Base-by-base conservation (phyloP, 257 asterid genomes). In the Petrea volubilis region DNA sequence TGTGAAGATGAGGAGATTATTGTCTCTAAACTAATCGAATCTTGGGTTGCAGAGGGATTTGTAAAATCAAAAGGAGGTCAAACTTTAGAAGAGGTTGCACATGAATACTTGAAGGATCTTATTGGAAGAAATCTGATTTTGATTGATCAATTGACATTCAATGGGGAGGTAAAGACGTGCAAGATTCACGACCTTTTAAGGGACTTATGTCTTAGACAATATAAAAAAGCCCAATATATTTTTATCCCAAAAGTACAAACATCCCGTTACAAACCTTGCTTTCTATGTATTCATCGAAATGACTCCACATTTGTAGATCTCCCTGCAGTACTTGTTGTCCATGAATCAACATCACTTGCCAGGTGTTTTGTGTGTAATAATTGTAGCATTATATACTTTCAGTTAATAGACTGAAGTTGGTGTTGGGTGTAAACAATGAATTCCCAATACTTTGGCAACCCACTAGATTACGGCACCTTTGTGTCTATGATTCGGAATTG, bases 31-130 rank as follows among this genome's bases (percentile, higher is more conserved):
- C 31, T 63, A 10, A 8, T 23, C 34, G 41, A 62, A 0, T 20
- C 23, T 33, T 62, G 68, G 68, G 68, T 29, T 79, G 59, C n/a
- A n/a, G 71, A 68, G 57, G 74, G 68, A 63, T 40, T 63, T 13
- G 0, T 63, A 41, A 63, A 64, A 18, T n/a, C 20, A 31, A 7
- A 1, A 8, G 40, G n/a, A 28, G 21, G 4, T 23, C 64, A 79
- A 13, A 38, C 23, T 71, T 49, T 70, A 43, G 83, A 79, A 68
- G 80, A 75, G 60, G 63, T 60, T 15, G 71, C 40, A 20, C 6
- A 15, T 0, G 60, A 50, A 28, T 65, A 44, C 53, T 8, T 44
- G 46, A 24, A 46, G 33, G 59, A 24, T 44, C 59, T 65, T 18
- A 9, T 46, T 5, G 60, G 7, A 5, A 43, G 71, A 65, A 79